These are phyloP conservation scores for Aureobasidium vineae DNA, from an alignment of 2,329 filamentous ascomycete species.

Conservation along the genomic window DNA sequence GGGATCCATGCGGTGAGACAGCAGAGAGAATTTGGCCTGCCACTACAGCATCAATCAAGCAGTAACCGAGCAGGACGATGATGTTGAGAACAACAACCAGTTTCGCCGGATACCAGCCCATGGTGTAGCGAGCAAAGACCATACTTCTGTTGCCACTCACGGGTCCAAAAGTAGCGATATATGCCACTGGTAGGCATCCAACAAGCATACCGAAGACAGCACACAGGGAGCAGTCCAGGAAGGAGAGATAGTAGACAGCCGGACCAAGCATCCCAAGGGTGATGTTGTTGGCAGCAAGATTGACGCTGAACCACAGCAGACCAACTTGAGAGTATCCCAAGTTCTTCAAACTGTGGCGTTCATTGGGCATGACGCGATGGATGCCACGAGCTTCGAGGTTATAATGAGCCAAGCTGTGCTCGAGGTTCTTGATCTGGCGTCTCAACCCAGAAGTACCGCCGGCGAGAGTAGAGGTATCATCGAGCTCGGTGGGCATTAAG, in stretches of 20 bases:
- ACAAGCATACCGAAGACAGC: conserved; percentile 58
- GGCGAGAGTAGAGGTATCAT: conserved; percentile 16
- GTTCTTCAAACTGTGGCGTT: conserved; percentile 52
- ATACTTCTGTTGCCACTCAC: conserved; percentile 61
- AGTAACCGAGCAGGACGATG: conserved; percentile 60
- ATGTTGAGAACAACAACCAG: conserved; percentile 62
- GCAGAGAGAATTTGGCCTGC: conserved; percentile 68
- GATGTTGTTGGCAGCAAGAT: conserved; percentile 62
- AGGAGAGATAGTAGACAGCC: conserved; percentile 57
- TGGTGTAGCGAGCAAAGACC: conserved; percentile 60
- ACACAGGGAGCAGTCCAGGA: conserved; percentile 56
- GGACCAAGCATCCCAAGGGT: conserved; percentile 64
- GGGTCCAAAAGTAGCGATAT: conserved; percentile 62
- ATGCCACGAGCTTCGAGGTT: conserved; percentile 62
- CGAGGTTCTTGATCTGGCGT: conserved; percentile 35
- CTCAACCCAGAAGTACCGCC: conserved; percentile 18
- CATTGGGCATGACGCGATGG: conserved; percentile 55
- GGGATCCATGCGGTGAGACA: conserved; percentile 55
- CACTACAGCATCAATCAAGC: conserved; percentile 63
- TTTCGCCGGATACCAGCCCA: conserved; percentile 66
- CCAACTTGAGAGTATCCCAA: conserved; percentile 47
- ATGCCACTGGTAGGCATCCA: conserved; percentile 56
- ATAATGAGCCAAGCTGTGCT: conserved; percentile 48
- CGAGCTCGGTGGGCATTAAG: conserved; percentile 12
- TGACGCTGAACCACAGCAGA: conserved; percentile 62